phyloP scores from a whole-genome alignment of 306 rosid species.

The Benincasa hispida region DNA sequence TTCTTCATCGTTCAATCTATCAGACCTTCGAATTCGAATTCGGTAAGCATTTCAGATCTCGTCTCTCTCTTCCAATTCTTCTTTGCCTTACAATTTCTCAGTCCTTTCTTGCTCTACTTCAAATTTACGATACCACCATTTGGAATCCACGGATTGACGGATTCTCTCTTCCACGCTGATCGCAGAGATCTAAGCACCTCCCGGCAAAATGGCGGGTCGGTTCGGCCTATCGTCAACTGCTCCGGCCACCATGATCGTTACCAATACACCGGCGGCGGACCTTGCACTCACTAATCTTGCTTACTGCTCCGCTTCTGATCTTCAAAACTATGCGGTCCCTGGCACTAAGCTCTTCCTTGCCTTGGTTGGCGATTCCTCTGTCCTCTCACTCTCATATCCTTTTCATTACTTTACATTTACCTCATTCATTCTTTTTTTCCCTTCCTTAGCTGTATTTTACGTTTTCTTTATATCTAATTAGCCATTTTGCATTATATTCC shows the following conservation, averaged over 20 bases:
- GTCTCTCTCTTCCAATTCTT: neutral
- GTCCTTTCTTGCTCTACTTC: neutral
- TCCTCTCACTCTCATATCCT: conserved; percentile 81
- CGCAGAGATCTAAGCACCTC: neutral
- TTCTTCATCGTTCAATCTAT: neutral
- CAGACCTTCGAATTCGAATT: neutral
- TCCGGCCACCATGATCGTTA: conserved; percentile 43
- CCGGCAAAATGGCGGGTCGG: conserved; percentile 37
- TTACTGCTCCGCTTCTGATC: conserved; percentile 60
- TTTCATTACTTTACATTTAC: neutral
- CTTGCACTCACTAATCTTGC: conserved; percentile 66
- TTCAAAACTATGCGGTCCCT: conserved; percentile 53
- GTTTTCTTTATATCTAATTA: neutral
- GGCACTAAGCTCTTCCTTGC: conserved; percentile 42
- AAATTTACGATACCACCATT: neutral
- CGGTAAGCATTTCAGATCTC: neutral
- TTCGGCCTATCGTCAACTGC: conserved; percentile 33
- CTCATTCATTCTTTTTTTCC: too few species aligned
- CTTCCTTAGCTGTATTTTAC: neutral
- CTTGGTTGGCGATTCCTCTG: conserved; percentile 44
- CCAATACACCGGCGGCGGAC: conserved; percentile 53
- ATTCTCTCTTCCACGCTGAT: neutral
- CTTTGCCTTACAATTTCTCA: neutral
- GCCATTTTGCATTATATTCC: neutral
- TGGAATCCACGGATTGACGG: neutral